Conservation (phyloP, 495 filamentous ascomycete species). For the Aspergillus affinis region DNA sequence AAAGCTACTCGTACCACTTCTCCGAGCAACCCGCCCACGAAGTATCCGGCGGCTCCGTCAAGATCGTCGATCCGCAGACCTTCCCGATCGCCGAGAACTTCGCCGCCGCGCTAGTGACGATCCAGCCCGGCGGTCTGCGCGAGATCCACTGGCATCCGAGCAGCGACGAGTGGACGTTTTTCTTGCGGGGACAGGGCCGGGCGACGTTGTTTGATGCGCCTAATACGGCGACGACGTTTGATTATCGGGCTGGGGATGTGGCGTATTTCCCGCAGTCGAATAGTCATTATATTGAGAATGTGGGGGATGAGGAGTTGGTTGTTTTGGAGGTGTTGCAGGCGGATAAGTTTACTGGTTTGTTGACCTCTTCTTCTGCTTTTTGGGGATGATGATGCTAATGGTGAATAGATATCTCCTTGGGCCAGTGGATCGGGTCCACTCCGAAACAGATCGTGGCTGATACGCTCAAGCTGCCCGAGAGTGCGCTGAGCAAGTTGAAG, state of each 20-base stretch:
- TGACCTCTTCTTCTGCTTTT: background rate
- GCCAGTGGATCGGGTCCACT: constrained; percentile 65
- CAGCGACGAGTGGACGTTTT: constrained; percentile 77
- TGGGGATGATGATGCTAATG: background rate
- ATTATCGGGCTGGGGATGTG: constrained; percentile 72
- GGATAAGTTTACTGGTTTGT: constrained; percentile 56
- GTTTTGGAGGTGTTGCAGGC: constrained; percentile 72
- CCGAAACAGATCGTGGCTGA: constrained; percentile 64
- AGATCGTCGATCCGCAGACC: constrained; percentile 62
- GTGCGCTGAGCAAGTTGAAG: constrained; percentile 53
- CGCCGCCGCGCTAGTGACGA: constrained; percentile 61
- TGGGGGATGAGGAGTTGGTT: constrained; percentile 63
- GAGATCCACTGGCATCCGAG: constrained; percentile 81
- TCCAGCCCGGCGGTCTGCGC: constrained; percentile 70
- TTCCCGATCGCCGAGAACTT: constrained; percentile 64
- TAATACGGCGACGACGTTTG: constrained; percentile 62
- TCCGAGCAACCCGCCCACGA: constrained; percentile 58
- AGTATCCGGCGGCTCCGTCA: constrained; percentile 63
- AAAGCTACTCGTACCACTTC: constrained; percentile 67
- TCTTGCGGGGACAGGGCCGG: constrained; percentile 64
- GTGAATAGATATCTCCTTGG: constrained; percentile 55
- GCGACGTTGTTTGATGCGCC: constrained; percentile 66
- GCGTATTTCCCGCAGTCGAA: constrained; percentile 65
- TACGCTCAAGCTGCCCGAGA: constrained; percentile 57
- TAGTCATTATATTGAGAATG: constrained; percentile 75